phyloP scores from a whole-genome alignment of 257 asterid species.

The Datura wrightii region DNA sequence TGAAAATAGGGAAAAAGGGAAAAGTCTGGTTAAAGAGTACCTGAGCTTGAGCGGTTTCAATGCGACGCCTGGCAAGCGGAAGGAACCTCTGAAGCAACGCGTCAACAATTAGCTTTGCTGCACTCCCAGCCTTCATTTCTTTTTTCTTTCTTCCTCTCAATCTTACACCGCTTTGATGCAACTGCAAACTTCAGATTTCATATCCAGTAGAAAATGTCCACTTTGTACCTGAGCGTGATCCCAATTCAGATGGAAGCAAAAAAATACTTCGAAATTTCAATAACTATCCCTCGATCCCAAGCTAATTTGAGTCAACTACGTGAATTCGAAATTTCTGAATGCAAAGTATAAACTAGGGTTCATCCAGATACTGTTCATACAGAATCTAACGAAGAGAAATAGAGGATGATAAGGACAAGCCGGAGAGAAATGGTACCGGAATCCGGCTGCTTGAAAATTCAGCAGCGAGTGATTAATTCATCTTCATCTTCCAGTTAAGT shows the following conservation, averaged over 20 bases:
- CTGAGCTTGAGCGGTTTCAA: slow-evolving; percentile 99
- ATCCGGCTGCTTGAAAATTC: neutral
- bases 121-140: slow-evolving; percentile 97
- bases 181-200: slow-evolving; percentile 47
- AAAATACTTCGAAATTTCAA: neutral
- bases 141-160: neutral
- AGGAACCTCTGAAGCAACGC: slow-evolving; percentile 97
- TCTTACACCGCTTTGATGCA: slow-evolving; percentile 30
- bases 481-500: slow-evolving; percentile 46
- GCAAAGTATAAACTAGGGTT: slow-evolving; percentile 12
- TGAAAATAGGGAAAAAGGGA: neutral
- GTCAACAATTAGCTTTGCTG: slow-evolving; percentile 96
- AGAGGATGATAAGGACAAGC: neutral
- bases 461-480: neutral
- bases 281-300: slow-evolving; percentile 3
- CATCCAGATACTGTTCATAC: neutral
- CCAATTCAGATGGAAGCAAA: slow-evolving; percentile 37
- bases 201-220: slow-evolving; percentile 42
- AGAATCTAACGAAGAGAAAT: neutral
- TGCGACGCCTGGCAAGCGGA: slow-evolving; percentile 97
- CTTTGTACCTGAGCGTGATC: slow-evolving; percentile 43
- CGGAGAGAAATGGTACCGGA: neutral
- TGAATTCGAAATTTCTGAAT: neutral
- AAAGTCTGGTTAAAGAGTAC: slow-evolving; percentile 42
- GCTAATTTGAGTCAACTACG: neutral